Evolutionary conservation across 2,329 filamentous ascomycete genomes (phyloP), one percentile per base, ranked within the genome.

Genomic region (Sphaerostilbella broomeana): DNA sequence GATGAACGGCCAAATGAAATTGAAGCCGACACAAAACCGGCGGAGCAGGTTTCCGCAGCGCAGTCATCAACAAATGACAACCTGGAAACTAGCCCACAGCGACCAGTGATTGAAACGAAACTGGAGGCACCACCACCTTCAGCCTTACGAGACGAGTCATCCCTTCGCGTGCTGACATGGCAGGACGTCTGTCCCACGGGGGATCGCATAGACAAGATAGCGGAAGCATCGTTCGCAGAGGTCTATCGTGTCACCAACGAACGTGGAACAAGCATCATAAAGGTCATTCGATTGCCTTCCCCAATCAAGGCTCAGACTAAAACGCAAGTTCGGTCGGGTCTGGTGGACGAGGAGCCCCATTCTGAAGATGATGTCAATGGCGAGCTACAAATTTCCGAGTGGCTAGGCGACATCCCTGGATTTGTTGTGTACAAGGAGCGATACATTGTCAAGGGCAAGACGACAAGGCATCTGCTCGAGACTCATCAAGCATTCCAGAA

Each of bases 361-460:
- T 59, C 62, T 2, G 70, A 74, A 43, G 64, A 65, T 2, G 73
- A 76, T 50, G 62, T 81, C 20, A 59, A 69, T 3, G 75, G 75
- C 17, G 78, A 82, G 51, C 62, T 82, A 16, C 65, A 69, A 34
- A 80, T 82, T 31, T 81, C 78, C 3, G 77, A 82, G 53, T 74
- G 72, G 62, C 61, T 82, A 13, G 75, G 77, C 13, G 76, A 78
- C 44, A 72, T 81, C 10, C 77, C 77, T 0, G 78, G 78, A 0
- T 82, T 81, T 44, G 76, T 81, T 21, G 67, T 77, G 13, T 81
- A 81, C 62, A 82, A 81, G 56, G 76, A 79, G 52, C 66, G 73
- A 6, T 79, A 80, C 42, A 59, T 81, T 20, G 72, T 81, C 1
- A 62, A 68, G 48, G 78, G 78, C 0, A 72, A 70, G 44, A 66